Conservation (phyloP, 495 filamentous ascomycete genomes). For the Parathielavia appendiculata region DNA sequence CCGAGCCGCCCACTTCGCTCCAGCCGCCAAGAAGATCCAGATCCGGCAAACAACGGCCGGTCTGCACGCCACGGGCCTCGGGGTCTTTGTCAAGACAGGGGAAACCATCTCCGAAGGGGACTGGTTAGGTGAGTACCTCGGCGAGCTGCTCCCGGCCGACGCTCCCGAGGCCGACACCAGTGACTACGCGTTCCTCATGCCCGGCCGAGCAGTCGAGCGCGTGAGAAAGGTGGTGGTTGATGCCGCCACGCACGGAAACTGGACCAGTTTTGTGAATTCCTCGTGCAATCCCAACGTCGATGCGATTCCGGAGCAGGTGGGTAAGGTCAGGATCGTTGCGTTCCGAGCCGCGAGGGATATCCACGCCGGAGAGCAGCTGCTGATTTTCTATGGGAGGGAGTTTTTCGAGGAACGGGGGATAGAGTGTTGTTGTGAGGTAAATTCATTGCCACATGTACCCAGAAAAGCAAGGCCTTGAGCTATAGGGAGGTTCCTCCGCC, state of each 20-base stretch:
- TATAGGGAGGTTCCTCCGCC: too few species aligned
- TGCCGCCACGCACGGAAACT: constrained; percentile 19
- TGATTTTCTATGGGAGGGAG: constrained; percentile 20
- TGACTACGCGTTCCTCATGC: neutral
- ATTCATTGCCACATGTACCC: neutral
- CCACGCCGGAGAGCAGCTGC: constrained; percentile 14
- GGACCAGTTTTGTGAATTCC: constrained; percentile 29
- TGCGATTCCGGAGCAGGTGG: neutral
- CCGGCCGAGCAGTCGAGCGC: neutral
- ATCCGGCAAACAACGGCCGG: constrained; percentile 7
- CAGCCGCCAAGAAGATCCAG: neutral
- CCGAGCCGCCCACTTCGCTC: neutral
- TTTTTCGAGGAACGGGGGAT: constrained; percentile 19
- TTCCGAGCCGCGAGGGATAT: constrained; percentile 9
- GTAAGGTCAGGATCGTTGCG: constrained; percentile 15
- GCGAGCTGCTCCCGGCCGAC: constrained; percentile 2
- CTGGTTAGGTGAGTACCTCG: constrained; percentile 12
- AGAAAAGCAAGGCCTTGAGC: neutral
- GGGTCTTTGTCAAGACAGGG: constrained; percentile 1
- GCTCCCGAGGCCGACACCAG: neutral
- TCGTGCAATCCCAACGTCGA: constrained; percentile 22
- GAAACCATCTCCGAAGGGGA: neutral
- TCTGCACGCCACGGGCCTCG: neutral
- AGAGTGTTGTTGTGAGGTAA: constrained; percentile 2
- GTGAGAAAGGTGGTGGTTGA: constrained; percentile 10